These are phyloP conservation scores for Solanum rostratum DNA, from an alignment of 257 asterid species.

Conservation along the genomic window DNA sequence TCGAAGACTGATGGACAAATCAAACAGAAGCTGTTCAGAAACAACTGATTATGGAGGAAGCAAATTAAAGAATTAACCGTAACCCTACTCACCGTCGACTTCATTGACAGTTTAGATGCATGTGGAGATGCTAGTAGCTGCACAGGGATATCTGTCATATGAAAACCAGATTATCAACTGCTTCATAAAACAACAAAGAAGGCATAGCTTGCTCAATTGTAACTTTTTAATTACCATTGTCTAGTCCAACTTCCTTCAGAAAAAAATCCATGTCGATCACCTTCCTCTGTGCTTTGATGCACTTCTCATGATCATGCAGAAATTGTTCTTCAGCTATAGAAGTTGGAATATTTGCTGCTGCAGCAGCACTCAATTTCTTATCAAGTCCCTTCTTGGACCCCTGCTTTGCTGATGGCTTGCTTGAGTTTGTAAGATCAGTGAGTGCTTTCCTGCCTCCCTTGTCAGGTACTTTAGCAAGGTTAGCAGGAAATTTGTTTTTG, in stretches of 20 bases:
- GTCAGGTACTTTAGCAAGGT: constrained; percentile 26
- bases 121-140: constrained; percentile 9
- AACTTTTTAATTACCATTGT: constrained; percentile 24
- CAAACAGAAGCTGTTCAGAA: not conserved
- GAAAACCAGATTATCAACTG: not conserved
- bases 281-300: constrained; percentile 51
- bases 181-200: not conserved
- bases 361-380: constrained; percentile 25
- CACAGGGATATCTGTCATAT: not conserved
- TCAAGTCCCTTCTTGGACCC: constrained; percentile 17
- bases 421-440: constrained; percentile 66
- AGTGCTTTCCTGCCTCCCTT: constrained; percentile 63
- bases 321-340: constrained; percentile 44
- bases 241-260: constrained; percentile 58
- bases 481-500: not conserved
- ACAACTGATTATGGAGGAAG: not conserved
- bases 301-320: constrained; percentile 69
- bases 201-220: not conserved
- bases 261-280: constrained; percentile 38
- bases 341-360: constrained; percentile 25
- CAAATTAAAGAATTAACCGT: not conserved
- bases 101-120: constrained; percentile 16
- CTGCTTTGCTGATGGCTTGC: constrained; percentile 33
- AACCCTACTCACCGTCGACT: constrained; percentile 25
- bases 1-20: not conserved